Percentiles rank a stretch among this genome's conserved stretches.
phyloP scores from a whole-genome alignment of 805 yeast genomes.

The Pichia insulana region DNA sequence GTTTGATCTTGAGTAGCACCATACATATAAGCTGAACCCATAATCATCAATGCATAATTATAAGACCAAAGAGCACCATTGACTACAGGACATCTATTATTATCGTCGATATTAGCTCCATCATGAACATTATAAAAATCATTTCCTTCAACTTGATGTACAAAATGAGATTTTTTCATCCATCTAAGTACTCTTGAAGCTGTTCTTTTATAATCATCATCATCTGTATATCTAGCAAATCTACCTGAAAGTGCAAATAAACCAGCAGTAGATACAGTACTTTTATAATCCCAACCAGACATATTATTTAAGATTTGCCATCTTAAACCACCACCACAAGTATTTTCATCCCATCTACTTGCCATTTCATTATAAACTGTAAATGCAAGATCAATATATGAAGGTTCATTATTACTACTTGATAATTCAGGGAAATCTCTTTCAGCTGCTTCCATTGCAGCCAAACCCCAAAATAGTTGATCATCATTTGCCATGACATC shows the following conservation, averaged over 20 bases:
- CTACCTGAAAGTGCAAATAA: conserved; percentile 82
- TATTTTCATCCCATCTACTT: conserved; percentile 77
- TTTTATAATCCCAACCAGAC: conserved; percentile 88
- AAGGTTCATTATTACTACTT: conserved; percentile 50
- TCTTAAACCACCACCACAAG: conserved; percentile 83
- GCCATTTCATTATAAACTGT: conserved; percentile 90
- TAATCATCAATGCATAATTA: conserved; percentile 56
- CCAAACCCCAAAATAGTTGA: conserved; percentile 86
- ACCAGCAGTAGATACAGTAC: conserved; percentile 81
- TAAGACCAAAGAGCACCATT: conserved; percentile 55
- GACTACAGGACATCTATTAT: conserved; percentile 34
- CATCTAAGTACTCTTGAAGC: conserved; percentile 74
- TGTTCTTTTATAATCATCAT: conserved; percentile 64
- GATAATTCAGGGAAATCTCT: conserved; percentile 54
- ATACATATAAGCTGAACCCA: conserved; percentile 65
- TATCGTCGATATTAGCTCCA: conserved; percentile 49
- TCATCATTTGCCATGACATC: conserved; percentile 86
- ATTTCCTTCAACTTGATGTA: conserved; percentile 30
- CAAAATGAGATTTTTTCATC: conserved; percentile 48
- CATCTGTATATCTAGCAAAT: conserved; percentile 72
- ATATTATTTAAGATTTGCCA: conserved; percentile 97
- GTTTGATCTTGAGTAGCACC: conserved; percentile 41
- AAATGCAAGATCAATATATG: conserved; percentile 79
- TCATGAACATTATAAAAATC: conserved; percentile 47
- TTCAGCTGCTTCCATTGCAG: conserved; percentile 78